These are phyloP conservation scores for Pterocarpus macrocarpus DNA, from an alignment of 306 rosid species.

Conservation along the genomic window DNA sequence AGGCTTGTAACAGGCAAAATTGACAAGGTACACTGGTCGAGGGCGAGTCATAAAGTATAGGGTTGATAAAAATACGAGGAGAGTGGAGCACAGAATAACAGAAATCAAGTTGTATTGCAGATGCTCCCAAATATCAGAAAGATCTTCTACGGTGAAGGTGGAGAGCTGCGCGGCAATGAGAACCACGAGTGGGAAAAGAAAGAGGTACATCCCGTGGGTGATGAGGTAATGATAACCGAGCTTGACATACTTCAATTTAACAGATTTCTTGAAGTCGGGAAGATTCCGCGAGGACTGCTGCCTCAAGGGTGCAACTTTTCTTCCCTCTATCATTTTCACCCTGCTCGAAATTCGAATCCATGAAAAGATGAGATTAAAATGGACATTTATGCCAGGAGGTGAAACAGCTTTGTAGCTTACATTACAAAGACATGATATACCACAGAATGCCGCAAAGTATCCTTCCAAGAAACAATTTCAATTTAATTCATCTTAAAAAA, in stretches of 20 bases:
- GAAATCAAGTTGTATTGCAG: slow-evolving; percentile 78
- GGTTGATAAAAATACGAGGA: slow-evolving; percentile 78
- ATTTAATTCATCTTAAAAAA: too few species aligned
- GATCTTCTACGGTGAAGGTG: slow-evolving; percentile 70
- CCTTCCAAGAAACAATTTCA: too few species aligned
- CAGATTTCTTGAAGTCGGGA: slow-evolving; percentile 81
- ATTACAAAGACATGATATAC: too few species aligned
- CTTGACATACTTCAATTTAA: slow-evolving; percentile 83
- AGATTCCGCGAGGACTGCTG: slow-evolving; percentile 67
- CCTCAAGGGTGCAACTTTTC: slow-evolving; percentile 60
- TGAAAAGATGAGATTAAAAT: not conserved
- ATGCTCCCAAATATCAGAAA: slow-evolving; percentile 79
- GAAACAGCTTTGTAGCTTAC: too few species aligned
- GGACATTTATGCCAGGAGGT: too few species aligned
- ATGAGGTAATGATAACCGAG: slow-evolving; percentile 90
- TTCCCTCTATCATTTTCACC: slow-evolving; percentile 66
- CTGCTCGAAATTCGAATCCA: slow-evolving; percentile 47
- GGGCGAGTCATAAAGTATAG: slow-evolving; percentile 78
- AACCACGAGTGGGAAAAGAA: slow-evolving; percentile 72
- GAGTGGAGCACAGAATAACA: slow-evolving; percentile 73
- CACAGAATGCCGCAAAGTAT: too few species aligned
- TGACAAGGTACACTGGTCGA: slow-evolving; percentile 80
- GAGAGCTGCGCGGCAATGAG: slow-evolving; percentile 78
- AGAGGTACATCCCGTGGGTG: slow-evolving; percentile 87
- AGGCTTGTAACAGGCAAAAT: slow-evolving; percentile 86